Percentiles rank a stretch among this genome's conserved stretches.
Evolutionary conservation across 2,329 filamentous ascomycete species (phyloP).

Genomic region (Tolypocladium cylindrosporum): DNA sequence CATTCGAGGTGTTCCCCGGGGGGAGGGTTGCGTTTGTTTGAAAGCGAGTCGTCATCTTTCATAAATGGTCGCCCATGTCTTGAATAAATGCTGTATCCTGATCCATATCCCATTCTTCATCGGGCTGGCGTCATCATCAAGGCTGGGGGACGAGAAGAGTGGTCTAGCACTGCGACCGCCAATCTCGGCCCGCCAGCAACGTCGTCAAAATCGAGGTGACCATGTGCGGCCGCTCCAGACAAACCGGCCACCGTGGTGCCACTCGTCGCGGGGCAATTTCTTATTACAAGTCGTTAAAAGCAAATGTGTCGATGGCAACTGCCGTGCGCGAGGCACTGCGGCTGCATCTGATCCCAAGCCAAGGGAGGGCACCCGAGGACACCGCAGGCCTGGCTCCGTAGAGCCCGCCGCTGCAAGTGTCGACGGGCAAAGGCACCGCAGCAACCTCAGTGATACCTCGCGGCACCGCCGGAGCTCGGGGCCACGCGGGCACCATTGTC

Average conservation of each 20-base stretch:
- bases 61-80: slow-evolving; percentile 31
- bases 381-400: not conserved
- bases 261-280: slow-evolving; percentile 11
- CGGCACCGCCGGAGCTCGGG: slow-evolving; percentile 21
- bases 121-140: slow-evolving; percentile 28
- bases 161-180: slow-evolving; percentile 6
- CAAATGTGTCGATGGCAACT: slow-evolving; percentile 13
- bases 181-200: slow-evolving; percentile 4
- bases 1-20: slow-evolving; percentile 18
- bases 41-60: slow-evolving; percentile 22
- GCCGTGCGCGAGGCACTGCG: not conserved
- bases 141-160: slow-evolving; percentile 3
- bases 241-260: not conserved
- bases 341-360: not conserved
- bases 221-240: not conserved
- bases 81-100: slow-evolving; percentile 29
- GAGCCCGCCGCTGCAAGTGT: not conserved
- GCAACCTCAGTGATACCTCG: slow-evolving; percentile 24
- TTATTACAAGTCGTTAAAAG: slow-evolving; percentile 28
- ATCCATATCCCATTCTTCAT: slow-evolving; percentile 28
- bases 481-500: slow-evolving; percentile 30
- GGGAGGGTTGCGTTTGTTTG: slow-evolving; percentile 10
- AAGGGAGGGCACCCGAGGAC: not conserved
- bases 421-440: not conserved
- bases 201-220: not conserved